A percentile compares a stretch with the other conserved stretches of the same genome.
Evolutionary conservation across 148 eudicot species (phyloP).

Genomic region (Dysphania ambrosioides): DNA sequence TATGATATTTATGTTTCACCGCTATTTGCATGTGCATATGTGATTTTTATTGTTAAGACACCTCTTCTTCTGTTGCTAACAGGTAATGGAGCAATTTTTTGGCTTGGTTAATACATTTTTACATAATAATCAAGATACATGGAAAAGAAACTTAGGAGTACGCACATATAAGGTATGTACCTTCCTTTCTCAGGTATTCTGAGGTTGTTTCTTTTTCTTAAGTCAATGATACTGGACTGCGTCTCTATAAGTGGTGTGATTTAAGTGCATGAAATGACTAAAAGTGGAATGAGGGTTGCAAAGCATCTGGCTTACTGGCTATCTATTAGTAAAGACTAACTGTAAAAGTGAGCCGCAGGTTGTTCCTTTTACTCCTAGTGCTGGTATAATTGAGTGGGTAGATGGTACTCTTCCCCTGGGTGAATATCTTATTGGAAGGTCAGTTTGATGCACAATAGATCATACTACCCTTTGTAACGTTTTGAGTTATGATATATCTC

Average conservation of each 20-base stretch:
- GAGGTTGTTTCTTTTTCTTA: not conserved
- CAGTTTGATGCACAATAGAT: constrained; percentile 16
- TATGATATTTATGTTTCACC: not conserved
- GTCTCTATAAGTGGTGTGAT: not conserved
- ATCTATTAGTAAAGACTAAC: not conserved
- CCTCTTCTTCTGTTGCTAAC: constrained; percentile 12
- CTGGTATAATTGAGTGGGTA: constrained; percentile 99
- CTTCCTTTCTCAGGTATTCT: constrained; percentile 9
- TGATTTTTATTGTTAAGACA: not conserved
- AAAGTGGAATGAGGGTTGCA: not conserved
- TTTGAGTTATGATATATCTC: constrained; percentile 7
- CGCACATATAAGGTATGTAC: constrained; percentile 90
- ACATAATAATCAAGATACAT: constrained; percentile 81
- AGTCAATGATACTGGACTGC: not conserved
- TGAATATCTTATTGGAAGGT: constrained; percentile 97
- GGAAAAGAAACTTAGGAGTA: constrained; percentile 83
- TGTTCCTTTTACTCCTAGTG: constrained; percentile 98
- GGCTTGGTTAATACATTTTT: constrained; percentile 91
- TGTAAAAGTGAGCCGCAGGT: constrained; percentile 46
- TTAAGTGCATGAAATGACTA: not conserved
- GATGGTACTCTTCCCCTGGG: constrained; percentile 94
- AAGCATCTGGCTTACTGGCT: not conserved
- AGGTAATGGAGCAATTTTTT: constrained; percentile 99
- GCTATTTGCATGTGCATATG: not conserved
- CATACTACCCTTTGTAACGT: constrained; percentile 9